These are phyloP conservation scores for Kodamaea kakaduensis DNA, from an alignment of 805 yeast genomes.

Conservation along the genomic window DNA sequence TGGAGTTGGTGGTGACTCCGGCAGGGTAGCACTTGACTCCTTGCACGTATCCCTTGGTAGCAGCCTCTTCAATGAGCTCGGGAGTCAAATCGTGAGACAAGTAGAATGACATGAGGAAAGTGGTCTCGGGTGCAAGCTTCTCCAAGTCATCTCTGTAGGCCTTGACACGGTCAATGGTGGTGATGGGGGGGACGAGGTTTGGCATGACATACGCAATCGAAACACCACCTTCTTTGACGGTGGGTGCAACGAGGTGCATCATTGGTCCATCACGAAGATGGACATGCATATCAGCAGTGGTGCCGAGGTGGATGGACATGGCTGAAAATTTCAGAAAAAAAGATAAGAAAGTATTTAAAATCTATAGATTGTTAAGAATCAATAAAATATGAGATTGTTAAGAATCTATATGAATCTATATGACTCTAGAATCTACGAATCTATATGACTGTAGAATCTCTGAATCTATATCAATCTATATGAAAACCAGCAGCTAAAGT, in stretches of 20 bases:
- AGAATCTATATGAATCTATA: too few species aligned
- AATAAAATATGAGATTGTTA: too few species aligned
- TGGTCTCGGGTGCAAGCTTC: constrained; percentile 70
- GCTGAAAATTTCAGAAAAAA: not conserved
- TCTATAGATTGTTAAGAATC: too few species aligned
- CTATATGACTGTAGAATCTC: too few species aligned
- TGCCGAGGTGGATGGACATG: constrained; percentile 50
- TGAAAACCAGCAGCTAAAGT: too few species aligned
- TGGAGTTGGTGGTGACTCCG: constrained; percentile 97
- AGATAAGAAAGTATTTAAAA: not conserved
- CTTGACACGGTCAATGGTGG: constrained; percentile 66
- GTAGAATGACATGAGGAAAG: constrained; percentile 88
- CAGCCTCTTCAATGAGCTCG: constrained; percentile 77
- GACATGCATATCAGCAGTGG: constrained; percentile 90
- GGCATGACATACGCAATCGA: constrained; percentile 96
- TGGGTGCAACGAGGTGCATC: constrained; percentile 90
- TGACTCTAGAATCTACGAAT: too few species aligned
- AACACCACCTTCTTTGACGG: constrained; percentile 85
- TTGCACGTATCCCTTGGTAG: constrained; percentile 56
- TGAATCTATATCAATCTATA: too few species aligned
- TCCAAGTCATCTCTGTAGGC: constrained; percentile 65
- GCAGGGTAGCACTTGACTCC: constrained; percentile 99
- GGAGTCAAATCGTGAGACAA: constrained; percentile 78
- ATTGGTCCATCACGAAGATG: constrained; percentile 91
- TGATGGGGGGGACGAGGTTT: constrained; percentile 87